These are phyloP conservation scores for Nitzschia sp. DNA, from an alignment of 108 stramenopile genomes.

Conservation along the genomic window DNA sequence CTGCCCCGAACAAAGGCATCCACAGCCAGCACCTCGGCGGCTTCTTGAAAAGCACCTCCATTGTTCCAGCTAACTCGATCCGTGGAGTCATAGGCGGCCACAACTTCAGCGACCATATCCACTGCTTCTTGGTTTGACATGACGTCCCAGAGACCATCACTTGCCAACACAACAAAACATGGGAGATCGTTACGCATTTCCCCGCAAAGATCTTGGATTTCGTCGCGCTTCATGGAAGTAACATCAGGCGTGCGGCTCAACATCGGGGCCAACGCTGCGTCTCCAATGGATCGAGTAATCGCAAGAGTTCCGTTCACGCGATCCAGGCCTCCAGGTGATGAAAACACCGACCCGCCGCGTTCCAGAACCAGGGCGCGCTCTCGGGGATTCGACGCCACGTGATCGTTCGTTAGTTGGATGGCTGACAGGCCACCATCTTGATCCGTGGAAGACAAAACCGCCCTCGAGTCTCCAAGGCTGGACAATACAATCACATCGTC, in stretches of 20 bases:
- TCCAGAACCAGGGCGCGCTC: slow-evolving; percentile 60
- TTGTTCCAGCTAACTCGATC: slow-evolving; percentile 27
- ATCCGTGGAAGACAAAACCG: slow-evolving; percentile 64
- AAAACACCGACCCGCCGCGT: slow-evolving; percentile 71
- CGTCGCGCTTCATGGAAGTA: slow-evolving; percentile 44
- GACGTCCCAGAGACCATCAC: slow-evolving; percentile 97
- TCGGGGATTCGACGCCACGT: slow-evolving; percentile 69
- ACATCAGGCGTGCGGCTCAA: slow-evolving; percentile 79
- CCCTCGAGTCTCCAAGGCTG: slow-evolving; percentile 92
- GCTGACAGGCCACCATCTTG: slow-evolving; percentile 36
- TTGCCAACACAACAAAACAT: slow-evolving; percentile 89
- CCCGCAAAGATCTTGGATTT: slow-evolving; percentile 46
- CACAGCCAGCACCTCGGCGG: slow-evolving; percentile 75
- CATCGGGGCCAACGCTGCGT: slow-evolving; percentile 52
- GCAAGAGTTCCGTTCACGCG: slow-evolving; percentile 92
- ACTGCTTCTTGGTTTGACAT: slow-evolving; percentile 88
- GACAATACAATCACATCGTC: slow-evolving; percentile 71
- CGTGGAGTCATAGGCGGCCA: slow-evolving; percentile 22
- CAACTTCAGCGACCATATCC: slow-evolving; percentile 58
- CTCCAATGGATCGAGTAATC: slow-evolving; percentile 87
- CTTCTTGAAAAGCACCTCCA: slow-evolving; percentile 71
- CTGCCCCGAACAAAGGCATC: slow-evolving; percentile 93
- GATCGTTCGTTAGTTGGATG: slow-evolving; percentile 83
- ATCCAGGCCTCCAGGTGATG: slow-evolving; percentile 54
- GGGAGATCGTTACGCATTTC: slow-evolving; percentile 22